Conservation (phyloP, 139 green algal genomes). For the Coelastrella sp. region DNA sequence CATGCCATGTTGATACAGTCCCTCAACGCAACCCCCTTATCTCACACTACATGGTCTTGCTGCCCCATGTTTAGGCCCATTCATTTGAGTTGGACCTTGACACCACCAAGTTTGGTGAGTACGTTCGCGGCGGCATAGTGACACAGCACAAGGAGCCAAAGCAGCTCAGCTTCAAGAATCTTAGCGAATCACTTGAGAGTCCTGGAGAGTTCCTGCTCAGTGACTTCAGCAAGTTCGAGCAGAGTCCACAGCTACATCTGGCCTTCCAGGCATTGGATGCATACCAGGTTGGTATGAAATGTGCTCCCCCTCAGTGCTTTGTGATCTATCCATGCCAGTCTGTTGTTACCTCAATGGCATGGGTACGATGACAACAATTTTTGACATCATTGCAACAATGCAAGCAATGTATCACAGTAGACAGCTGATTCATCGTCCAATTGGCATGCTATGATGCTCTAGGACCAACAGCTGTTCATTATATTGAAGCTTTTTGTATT, state of each 20-base stretch:
- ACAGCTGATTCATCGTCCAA: too few species aligned
- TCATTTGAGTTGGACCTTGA: conserved; percentile 96
- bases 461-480: too few species aligned
- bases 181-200: conserved; percentile 75
- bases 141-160: conserved; percentile 94
- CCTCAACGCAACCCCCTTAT: too few species aligned
- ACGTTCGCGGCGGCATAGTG: conserved; percentile 88
- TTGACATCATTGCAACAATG: too few species aligned
- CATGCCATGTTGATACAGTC: too few species aligned
- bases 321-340: neutral
- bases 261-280: conserved; percentile 94
- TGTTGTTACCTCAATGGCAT: too few species aligned
- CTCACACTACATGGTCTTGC: too few species aligned
- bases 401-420: too few species aligned
- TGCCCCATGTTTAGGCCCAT: too few species aligned
- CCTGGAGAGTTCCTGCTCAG: conserved; percentile 97
- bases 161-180: conserved; percentile 82
- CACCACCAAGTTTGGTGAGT: conserved; percentile 79
- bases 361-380: too few species aligned
- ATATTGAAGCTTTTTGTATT: too few species aligned
- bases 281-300: conserved; percentile 65
- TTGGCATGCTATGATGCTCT: too few species aligned
- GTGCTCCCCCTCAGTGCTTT: neutral
- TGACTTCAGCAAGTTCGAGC: conserved; percentile 98
- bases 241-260: conserved; percentile 87